phyloP scores from a whole-genome alignment of 495 filamentous ascomycete genomes.

The Parathielavia hyrcaniae region DNA sequence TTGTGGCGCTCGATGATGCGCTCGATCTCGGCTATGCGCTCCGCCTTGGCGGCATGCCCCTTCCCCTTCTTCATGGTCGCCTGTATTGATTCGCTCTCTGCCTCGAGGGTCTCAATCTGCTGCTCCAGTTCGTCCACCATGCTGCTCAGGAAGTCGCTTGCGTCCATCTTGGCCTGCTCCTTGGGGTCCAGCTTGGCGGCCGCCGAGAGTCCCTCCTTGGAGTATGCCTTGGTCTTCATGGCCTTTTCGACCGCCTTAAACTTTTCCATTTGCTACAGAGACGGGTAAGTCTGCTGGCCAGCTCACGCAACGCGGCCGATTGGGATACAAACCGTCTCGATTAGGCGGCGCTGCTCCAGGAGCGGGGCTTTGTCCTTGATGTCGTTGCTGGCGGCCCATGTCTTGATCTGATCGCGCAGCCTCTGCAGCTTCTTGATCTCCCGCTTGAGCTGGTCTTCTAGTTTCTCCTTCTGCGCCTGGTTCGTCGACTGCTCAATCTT shows the following conservation, averaged over 20 bases:
- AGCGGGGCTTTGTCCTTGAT: constrained; percentile 98
- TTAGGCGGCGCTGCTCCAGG: constrained; percentile 85
- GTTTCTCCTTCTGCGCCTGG: constrained; percentile 92
- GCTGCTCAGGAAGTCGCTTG: constrained; percentile 70
- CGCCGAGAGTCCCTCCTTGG: constrained; percentile 89
- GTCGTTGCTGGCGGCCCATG: constrained; percentile 94
- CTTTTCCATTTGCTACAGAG: constrained; percentile 90
- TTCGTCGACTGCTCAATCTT: constrained; percentile 90
- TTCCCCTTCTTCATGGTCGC: constrained; percentile 92
- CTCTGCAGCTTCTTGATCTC: constrained; percentile 99
- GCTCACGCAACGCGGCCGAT: constrained; percentile 3
- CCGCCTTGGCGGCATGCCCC: constrained; percentile 71
- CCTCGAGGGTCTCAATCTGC: constrained; percentile 87
- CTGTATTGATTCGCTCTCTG: constrained; percentile 79
- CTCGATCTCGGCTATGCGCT: constrained; percentile 81
- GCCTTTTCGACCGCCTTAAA: constrained; percentile 99
- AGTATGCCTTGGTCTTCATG: constrained; percentile 99
- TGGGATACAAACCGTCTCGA: constrained; percentile 70
- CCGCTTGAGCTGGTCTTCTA: constrained; percentile 93
- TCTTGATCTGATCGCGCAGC: constrained; percentile 96
- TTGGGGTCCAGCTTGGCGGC: constrained; percentile 90
- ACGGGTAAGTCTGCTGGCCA: constrained; percentile 13
- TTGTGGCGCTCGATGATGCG: constrained; percentile 85
- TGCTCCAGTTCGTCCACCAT: constrained; percentile 92
- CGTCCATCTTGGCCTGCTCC: constrained; percentile 85